phyloP scores from a whole-genome alignment of 768 basidiomycete species.

The Mycena venus region DNA sequence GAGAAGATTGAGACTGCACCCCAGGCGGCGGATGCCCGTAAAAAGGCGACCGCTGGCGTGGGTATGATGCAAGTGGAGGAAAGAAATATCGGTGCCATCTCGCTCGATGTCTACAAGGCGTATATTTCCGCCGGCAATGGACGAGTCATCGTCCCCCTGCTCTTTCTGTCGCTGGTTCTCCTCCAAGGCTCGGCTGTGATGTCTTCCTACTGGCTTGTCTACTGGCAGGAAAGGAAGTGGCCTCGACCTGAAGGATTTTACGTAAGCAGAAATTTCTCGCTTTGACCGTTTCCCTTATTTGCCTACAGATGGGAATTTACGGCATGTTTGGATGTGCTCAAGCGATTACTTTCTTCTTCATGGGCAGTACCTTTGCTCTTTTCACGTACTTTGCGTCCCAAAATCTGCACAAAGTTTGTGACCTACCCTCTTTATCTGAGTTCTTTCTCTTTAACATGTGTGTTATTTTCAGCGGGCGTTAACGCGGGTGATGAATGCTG shows the following conservation, averaged over 20 bases:
- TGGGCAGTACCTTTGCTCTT: constrained; percentile 75
- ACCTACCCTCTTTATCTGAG: not conserved
- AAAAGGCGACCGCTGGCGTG: constrained; percentile 57
- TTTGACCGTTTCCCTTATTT: constrained; percentile 2
- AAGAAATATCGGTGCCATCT: constrained; percentile 81
- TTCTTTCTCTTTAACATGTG: not conserved
- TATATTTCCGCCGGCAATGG: constrained; percentile 84
- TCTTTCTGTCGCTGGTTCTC: constrained; percentile 71
- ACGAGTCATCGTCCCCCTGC: constrained; percentile 69
- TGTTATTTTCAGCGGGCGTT: constrained; percentile 64
- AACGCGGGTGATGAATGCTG: constrained; percentile 78
- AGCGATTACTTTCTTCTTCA: constrained; percentile 75
- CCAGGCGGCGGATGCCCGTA: constrained; percentile 48
- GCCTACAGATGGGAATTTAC: constrained; percentile 82
- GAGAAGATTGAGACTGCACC: constrained; percentile 52
- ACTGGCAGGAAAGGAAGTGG: constrained; percentile 86
- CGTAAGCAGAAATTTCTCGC: constrained; percentile 55
- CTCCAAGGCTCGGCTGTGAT: constrained; percentile 68
- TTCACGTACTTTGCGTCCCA: constrained; percentile 86
- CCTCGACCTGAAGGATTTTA: constrained; percentile 75
- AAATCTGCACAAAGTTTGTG: constrained; percentile 68
- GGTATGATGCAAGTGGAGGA: constrained; percentile 89
- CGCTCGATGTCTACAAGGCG: constrained; percentile 63
- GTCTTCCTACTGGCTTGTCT: constrained; percentile 87
- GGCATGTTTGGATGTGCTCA: constrained; percentile 80